Conservation (phyloP, 768 basidiomycete species). For the Hericium erinaceus region DNA sequence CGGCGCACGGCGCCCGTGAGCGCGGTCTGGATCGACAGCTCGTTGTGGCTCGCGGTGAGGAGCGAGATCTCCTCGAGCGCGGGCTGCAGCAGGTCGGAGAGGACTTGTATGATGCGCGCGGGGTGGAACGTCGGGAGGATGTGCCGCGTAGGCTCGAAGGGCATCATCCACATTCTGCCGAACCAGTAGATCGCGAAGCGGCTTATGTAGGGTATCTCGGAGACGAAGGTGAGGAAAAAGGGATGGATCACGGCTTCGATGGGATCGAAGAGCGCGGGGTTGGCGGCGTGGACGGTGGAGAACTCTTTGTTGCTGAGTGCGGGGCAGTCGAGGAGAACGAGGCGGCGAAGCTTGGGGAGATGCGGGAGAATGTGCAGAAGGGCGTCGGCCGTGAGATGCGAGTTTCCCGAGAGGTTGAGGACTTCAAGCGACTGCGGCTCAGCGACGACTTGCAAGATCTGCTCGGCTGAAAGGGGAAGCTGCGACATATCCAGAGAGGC, state of each 20-base stretch:
- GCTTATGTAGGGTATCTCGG: neutral
- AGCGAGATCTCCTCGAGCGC: neutral
- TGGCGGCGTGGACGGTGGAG: neutral
- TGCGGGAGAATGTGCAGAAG: neutral
- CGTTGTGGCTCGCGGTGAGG: neutral
- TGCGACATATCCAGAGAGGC: neutral
- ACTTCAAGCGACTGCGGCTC: neutral
- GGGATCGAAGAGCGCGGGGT: neutral
- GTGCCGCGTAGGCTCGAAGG: neutral
- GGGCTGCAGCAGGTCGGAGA: neutral
- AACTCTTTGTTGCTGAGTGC: neutral
- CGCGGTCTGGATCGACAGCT: neutral
- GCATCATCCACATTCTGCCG: neutral
- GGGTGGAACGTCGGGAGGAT: neutral
- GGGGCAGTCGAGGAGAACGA: neutral
- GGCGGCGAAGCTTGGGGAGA: neutral
- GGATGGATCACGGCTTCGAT: neutral
- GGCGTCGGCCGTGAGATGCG: neutral
- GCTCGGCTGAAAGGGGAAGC: neutral
- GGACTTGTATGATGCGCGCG: neutral
- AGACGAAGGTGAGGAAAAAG: neutral
- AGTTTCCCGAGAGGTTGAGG: neutral
- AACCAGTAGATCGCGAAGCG: neutral
- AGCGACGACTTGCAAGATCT: neutral
- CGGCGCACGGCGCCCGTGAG: neutral